These are phyloP conservation scores for Teunomyces kruisii DNA, from an alignment of 805 yeast species.

Conservation along the genomic window DNA sequence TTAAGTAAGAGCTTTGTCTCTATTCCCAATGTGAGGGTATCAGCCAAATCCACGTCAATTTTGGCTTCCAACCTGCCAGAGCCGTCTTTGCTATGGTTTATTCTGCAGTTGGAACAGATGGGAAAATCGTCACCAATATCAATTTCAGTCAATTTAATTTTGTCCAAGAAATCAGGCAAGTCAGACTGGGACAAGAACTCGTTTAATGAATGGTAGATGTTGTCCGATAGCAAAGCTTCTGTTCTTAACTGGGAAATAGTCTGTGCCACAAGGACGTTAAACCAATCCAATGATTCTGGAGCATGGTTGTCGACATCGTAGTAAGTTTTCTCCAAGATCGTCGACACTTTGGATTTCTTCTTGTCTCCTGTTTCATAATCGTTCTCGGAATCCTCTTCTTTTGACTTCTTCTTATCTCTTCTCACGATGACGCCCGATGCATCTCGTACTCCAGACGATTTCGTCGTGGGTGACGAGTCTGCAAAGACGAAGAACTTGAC, in stretches of 20 bases:
- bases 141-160: conserved; percentile 77
- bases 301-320: conserved; percentile 86
- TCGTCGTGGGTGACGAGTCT: conserved; percentile 51
- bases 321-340: conserved; percentile 86
- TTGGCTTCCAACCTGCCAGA: conserved; percentile 72
- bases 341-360: conserved; percentile 18
- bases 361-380: conserved; percentile 10
- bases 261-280: conserved; percentile 91
- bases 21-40: conserved; percentile 80
- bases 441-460: conserved; percentile 23
- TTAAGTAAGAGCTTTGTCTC: conserved; percentile 78
- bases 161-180: conserved; percentile 79
- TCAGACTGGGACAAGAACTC: conserved; percentile 60
- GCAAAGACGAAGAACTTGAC: conserved; percentile 76
- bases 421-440: conserved; percentile 33
- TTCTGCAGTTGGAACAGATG: conserved; percentile 88
- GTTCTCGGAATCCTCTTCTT: conserved; percentile 8
- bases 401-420: conserved; percentile 25
- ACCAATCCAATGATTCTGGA: conserved; percentile 95
- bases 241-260: conserved; percentile 80
- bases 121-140: conserved; percentile 96
- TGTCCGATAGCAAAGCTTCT: conserved; percentile 86
- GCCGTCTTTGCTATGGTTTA: conserved; percentile 56
- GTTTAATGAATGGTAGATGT: conserved; percentile 76
- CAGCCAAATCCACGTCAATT: conserved; percentile 87